Percentiles rank a stretch among this genome's conserved stretches.
Conservation (phyloP, 2,329 filamentous ascomycete genomes). For the Ophiocordyceps sinensis region DNA sequence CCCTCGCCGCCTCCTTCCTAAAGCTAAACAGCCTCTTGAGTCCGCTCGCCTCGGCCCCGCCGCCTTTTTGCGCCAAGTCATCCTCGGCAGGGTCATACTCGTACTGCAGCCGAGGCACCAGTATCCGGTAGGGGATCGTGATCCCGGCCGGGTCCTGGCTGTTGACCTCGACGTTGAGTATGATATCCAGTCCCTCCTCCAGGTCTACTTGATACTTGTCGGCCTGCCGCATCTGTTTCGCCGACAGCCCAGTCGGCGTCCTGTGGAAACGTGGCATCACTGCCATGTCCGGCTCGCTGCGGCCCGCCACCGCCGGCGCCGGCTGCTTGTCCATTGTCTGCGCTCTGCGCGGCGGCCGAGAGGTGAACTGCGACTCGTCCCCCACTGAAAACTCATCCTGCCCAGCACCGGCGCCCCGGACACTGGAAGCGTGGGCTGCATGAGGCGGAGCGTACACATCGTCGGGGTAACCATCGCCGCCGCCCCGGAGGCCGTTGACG, state of each 20-base stretch:
- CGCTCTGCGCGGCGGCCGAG: slow-evolving; percentile 18
- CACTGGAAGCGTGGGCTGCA: slow-evolving; percentile 14
- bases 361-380: slow-evolving; percentile 43
- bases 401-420: slow-evolving; percentile 26
- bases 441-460: slow-evolving; percentile 7
- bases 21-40: slow-evolving; percentile 33
- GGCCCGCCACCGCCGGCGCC: slow-evolving; percentile 4
- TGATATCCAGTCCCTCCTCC: slow-evolving; percentile 73
- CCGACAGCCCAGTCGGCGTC: slow-evolving; percentile 53
- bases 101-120: slow-evolving; percentile 66
- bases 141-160: slow-evolving; percentile 74
- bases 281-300: slow-evolving; percentile 9
- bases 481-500: slow-evolving; percentile 40
- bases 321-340: slow-evolving; percentile 15
- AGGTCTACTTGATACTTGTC: slow-evolving; percentile 53
- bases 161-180: slow-evolving; percentile 79
- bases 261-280: slow-evolving; percentile 41
- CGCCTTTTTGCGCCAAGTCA: slow-evolving; percentile 9
- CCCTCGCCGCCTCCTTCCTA: slow-evolving; percentile 19
- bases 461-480: slow-evolving; percentile 18
- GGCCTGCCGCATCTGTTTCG: slow-evolving; percentile 42
- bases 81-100: slow-evolving; percentile 31
- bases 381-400: slow-evolving; percentile 36
- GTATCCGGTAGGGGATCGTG: slow-evolving; percentile 72
- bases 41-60: slow-evolving; percentile 17